Evolutionary conservation across 805 yeast genomes (phyloP).

Genomic region (Candida stauntonica): DNA sequence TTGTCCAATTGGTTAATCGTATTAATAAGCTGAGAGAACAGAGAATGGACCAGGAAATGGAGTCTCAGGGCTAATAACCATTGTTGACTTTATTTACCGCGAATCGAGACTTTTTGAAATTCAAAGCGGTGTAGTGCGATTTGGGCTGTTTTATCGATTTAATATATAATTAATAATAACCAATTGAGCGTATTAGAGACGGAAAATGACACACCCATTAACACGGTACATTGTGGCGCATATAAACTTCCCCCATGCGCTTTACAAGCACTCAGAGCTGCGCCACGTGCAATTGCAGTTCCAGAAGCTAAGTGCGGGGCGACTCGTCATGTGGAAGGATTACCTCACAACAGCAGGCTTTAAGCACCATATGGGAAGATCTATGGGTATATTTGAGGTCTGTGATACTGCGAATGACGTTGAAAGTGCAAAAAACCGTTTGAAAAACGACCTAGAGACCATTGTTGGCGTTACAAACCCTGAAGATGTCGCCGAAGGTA

Average conservation of each 20-base stretch:
- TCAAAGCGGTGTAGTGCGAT: too few relatives aligned
- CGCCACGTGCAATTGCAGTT: constrained; percentile 9
- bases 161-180: too few relatives aligned
- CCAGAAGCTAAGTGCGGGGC: constrained; percentile 1
- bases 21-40: constrained; percentile 52
- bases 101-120: background rate
- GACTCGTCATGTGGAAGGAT: constrained; percentile 10
- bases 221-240: constrained; percentile 5
- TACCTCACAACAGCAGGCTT: constrained; percentile 6
- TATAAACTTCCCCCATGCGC: constrained; percentile 8
- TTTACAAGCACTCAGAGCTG: constrained; percentile 4
- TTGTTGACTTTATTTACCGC: background rate
- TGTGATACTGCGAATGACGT: background rate
- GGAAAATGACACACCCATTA: too few relatives aligned
- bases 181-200: too few relatives aligned
- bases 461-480: constrained; percentile 8
- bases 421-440: background rate
- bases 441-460: constrained; percentile 2
- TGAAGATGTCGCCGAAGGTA: too few relatives aligned
- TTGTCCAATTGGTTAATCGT: constrained; percentile 47
- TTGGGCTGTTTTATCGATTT: too few relatives aligned
- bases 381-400: constrained; percentile 8
- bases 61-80: constrained; percentile 1
- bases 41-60: constrained; percentile 32
- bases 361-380: constrained; percentile 10